Evolutionary conservation across 768 basidiomycete genomes (phyloP).

Genomic region (Thelephora aurantiotincta): DNA sequence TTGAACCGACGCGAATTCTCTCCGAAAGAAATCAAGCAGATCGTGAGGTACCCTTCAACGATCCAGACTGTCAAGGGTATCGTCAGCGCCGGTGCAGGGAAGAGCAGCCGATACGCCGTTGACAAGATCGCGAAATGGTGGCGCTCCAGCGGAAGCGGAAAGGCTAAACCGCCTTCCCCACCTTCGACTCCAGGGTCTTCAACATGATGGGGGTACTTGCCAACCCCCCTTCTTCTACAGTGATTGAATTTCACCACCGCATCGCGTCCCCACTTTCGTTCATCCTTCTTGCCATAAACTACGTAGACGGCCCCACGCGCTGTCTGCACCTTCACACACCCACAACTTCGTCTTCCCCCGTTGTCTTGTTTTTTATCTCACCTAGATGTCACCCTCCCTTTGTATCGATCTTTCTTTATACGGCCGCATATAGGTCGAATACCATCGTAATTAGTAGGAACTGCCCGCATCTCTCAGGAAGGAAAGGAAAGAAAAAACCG

Average conservation of each 20-base stretch:
- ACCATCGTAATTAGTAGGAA: too few relatives aligned
- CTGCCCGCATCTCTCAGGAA: too few relatives aligned
- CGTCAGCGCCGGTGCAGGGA: constrained; percentile 65
- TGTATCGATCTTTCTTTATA: too few relatives aligned
- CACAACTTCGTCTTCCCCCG: neutral
- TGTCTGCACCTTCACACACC: neutral
- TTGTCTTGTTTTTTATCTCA: too few relatives aligned
- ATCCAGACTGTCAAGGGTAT: constrained; percentile 80
- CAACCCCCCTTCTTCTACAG: neutral
- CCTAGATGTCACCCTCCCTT: too few relatives aligned
- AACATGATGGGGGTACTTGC: neutral
- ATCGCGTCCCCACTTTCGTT: neutral
- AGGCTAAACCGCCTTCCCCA: neutral
- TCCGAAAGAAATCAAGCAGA: constrained; percentile 55
- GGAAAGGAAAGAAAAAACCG: too few relatives aligned
- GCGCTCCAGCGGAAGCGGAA: constrained; percentile 12
- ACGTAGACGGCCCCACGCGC: neutral
- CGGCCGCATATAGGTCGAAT: too few relatives aligned
- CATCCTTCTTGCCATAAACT: neutral
- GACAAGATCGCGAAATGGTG: constrained; percentile 86
- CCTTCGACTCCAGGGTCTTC: neutral
- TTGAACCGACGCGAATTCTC: neutral
- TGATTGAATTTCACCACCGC: too few relatives aligned
- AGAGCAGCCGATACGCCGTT: constrained; percentile 60
- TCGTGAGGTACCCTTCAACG: constrained; percentile 75